A percentile compares a stretch with the other conserved stretches of the same genome.
Evolutionary conservation across 2,329 filamentous ascomycete genomes (phyloP).

Genomic region (Gliomastix tumulicola): DNA sequence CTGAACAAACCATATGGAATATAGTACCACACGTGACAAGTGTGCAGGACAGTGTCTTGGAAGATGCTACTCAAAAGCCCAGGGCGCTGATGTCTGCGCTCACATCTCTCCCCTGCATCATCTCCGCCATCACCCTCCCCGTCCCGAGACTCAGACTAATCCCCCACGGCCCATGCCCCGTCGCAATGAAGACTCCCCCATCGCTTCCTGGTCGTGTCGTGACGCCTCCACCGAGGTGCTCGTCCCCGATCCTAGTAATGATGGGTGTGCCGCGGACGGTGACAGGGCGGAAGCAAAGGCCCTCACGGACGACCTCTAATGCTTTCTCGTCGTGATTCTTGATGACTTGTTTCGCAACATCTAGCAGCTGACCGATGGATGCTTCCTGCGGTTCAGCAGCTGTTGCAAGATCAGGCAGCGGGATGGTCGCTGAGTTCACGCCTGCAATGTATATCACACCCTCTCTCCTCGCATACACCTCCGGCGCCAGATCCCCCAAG

Average conservation of each 20-base stretch:
- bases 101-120: conserved; percentile 51
- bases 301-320: conserved; percentile 55
- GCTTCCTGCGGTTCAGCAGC: conserved; percentile 8
- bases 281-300: conserved; percentile 68
- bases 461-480: conserved; percentile 60
- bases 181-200: conserved; percentile 63
- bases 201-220: conserved; percentile 29
- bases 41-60: too few relatives aligned
- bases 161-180: conserved; percentile 74
- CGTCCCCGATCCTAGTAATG: conserved; percentile 49
- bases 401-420: conserved; percentile 43
- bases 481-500: conserved; percentile 56
- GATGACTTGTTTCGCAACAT: conserved; percentile 40
- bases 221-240: conserved; percentile 41
- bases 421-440: conserved; percentile 54
- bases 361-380: conserved; percentile 40
- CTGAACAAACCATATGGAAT: too few relatives aligned
- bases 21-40: too few relatives aligned
- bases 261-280: conserved; percentile 59
- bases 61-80: too few relatives aligned
- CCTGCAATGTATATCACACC: conserved; percentile 70
- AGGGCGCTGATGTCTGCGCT: conserved; percentile 47
- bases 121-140: conserved; percentile 62
- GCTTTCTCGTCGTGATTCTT: conserved; percentile 33
- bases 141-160: conserved; percentile 60